phyloP scores from a whole-genome alignment of 2,329 filamentous ascomycete genomes.

The Penicillium sp. region DNA sequence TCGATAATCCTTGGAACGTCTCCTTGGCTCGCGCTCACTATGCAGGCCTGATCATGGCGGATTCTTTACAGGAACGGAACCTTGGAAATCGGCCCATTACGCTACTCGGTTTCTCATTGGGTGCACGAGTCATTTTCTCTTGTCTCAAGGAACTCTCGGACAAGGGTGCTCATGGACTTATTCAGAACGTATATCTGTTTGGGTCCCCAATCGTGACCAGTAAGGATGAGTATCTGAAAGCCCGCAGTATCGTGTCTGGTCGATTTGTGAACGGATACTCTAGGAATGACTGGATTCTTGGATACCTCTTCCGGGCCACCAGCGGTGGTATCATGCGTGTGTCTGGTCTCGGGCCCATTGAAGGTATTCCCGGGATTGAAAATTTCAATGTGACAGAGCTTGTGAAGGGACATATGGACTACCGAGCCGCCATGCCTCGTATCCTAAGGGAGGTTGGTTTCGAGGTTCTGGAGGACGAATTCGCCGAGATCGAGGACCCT shows the following conservation, averaged over 20 bases:
- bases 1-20: slow-evolving; percentile 98
- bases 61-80: slow-evolving; percentile 89
- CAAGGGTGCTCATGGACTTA: slow-evolving; percentile 77
- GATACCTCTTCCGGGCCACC: slow-evolving; percentile 91
- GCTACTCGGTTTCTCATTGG: slow-evolving; percentile 90
- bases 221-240: slow-evolving; percentile 81
- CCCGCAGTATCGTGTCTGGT: slow-evolving; percentile 81
- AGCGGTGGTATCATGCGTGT: slow-evolving; percentile 87
- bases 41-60: slow-evolving; percentile 87
- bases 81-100: slow-evolving; percentile 89
- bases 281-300: slow-evolving; percentile 94
- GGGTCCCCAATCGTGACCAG: slow-evolving; percentile 90
- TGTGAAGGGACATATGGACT: slow-evolving; percentile 94
- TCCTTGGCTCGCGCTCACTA: slow-evolving; percentile 86
- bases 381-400: slow-evolving; percentile 84
- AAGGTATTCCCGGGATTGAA: slow-evolving; percentile 76
- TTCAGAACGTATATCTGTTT: slow-evolving; percentile 95
- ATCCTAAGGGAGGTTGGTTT: slow-evolving; percentile 86
- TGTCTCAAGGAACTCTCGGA: slow-evolving; percentile 83
- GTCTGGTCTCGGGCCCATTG: slow-evolving; percentile 76
- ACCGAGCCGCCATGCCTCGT: slow-evolving; percentile 86
- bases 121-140: slow-evolving; percentile 87
- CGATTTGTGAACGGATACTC: slow-evolving; percentile 94
- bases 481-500: slow-evolving; percentile 93
- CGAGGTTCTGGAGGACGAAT: slow-evolving; percentile 89